A percentile compares a stretch with the other conserved stretches of the same genome.
Evolutionary conservation across 163 green algal species (phyloP).

Genomic region (Chloroidium sp.): DNA sequence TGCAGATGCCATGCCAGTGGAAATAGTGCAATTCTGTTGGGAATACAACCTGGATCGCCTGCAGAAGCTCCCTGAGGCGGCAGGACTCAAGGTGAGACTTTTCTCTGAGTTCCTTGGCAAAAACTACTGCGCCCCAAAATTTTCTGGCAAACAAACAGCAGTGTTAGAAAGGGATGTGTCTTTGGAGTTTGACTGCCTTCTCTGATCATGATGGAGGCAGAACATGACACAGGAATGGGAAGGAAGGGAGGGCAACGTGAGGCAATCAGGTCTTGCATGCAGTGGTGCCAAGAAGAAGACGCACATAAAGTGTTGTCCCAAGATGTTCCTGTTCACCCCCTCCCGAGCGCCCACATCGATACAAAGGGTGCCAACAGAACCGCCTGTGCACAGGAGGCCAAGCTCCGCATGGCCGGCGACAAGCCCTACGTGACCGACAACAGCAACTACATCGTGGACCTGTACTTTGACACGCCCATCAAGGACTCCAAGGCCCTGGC

Average conservation of each 20-base stretch:
- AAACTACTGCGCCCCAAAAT: too few species aligned
- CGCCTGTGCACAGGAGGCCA: not conserved
- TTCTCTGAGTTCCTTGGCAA: too few species aligned
- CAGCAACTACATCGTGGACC: constrained; percentile 99
- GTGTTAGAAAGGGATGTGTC: too few species aligned
- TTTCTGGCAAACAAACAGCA: too few species aligned
- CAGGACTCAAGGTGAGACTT: not conserved
- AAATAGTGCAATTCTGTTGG: constrained; percentile 99
- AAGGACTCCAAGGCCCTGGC: constrained; percentile 60
- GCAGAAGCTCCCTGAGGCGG: constrained; percentile 49
- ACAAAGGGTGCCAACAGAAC: not conserved
- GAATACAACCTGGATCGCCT: constrained; percentile 84
- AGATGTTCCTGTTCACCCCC: not conserved
- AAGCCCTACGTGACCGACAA: constrained; percentile 99
- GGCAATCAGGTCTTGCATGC: constrained; percentile 17
- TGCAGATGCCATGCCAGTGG: constrained; percentile 86
- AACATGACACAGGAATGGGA: too few species aligned
- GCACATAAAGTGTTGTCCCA: constrained; percentile 55
- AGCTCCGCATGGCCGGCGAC: constrained; percentile 53
- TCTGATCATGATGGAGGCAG: constrained; percentile 14
- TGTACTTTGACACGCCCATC: constrained; percentile 84
- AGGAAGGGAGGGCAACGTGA: too few species aligned
- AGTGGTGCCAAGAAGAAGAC: constrained; percentile 71
- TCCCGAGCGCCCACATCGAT: not conserved
- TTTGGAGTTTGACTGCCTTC: not conserved